Evolutionary conservation across 169 alveolate species (phyloP), one percentile per base, ranked within the genome.

Genomic region (Plasmodium ovale): DNA sequence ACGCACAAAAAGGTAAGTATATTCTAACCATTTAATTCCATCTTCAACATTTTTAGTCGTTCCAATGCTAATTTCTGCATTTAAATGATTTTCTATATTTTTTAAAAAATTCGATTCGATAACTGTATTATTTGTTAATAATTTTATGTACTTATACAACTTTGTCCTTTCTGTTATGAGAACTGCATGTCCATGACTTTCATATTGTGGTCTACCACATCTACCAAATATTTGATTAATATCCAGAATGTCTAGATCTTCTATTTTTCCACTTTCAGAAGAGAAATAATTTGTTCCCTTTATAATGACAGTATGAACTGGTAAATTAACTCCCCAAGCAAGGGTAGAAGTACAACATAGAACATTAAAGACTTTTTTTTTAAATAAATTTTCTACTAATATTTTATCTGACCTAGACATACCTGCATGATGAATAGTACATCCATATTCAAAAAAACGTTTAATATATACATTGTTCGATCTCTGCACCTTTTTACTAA

Each of bases 321-420:
- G 99, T 73, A 99, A 90, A 93, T 99, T 99, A 9, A 99, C 99
- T 42, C 99, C 99, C 99, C 99, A 99, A n/a, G 99, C 99, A 85
- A 99, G 92, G 10, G 99, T 99, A 0, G 99, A 98, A 0, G 99
- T 99, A 23, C 99, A 97, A 53, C 98, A 98, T 72, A 99, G 92
- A 29, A 99, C 99, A 93, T 97, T 96, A 37, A 98, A 94, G 58
- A 96, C 98, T 59, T 98, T 97, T 82, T 97, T 98, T 60, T 97
- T 97, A 93, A 99, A 99, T 88, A 99, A 94, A 44, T 97, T 98
- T 95, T 99, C 99, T 16, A 98, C 99, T 35, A 96, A 89, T 68
- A 94, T 93, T 60, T 99, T 93, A 92, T 99, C 99, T 49, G 96
- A 95, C 65, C 99, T 95, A 12, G 97, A 87, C 87, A 99, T 94